A percentile compares a stretch with the other conserved stretches of the same genome.
Evolutionary conservation across 495 filamentous ascomycete species (phyloP).

Genomic region (Sabuloglossum arenarium): DNA sequence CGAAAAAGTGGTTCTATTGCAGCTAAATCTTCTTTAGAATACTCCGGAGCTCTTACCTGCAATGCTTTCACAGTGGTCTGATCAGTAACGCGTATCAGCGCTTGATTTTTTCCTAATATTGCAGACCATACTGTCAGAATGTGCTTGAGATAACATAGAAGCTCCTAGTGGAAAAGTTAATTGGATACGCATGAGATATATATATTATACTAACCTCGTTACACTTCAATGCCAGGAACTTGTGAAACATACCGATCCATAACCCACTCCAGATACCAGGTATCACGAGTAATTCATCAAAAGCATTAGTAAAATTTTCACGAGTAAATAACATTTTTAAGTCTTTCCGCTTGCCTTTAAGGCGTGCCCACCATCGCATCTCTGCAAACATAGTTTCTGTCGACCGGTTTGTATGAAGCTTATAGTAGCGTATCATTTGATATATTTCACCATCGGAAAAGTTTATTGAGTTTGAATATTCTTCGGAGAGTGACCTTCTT

Average conservation of each 20-base stretch:
- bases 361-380: not conserved
- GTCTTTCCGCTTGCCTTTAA: not conserved
- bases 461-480: not conserved
- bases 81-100: not conserved
- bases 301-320: not conserved
- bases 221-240: not conserved
- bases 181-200: not conserved
- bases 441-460: not conserved
- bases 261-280: not conserved
- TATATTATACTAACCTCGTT: not conserved
- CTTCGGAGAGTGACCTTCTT: not conserved
- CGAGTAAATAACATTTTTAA: not conserved
- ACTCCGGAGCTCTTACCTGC: not conserved
- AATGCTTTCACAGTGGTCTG: not conserved
- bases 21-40: not conserved
- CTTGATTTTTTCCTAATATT: not conserved
- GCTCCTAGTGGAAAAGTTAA: not conserved
- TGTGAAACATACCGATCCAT: not conserved
- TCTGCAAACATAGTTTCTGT: not conserved
- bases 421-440: not conserved
- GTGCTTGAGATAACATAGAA: not conserved
- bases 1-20: not conserved
- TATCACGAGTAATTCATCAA: not conserved
- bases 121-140: not conserved
- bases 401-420: no score